phyloP scores from a whole-genome alignment of 2,329 filamentous ascomycete genomes.

The Talaromyces sp. region DNA sequence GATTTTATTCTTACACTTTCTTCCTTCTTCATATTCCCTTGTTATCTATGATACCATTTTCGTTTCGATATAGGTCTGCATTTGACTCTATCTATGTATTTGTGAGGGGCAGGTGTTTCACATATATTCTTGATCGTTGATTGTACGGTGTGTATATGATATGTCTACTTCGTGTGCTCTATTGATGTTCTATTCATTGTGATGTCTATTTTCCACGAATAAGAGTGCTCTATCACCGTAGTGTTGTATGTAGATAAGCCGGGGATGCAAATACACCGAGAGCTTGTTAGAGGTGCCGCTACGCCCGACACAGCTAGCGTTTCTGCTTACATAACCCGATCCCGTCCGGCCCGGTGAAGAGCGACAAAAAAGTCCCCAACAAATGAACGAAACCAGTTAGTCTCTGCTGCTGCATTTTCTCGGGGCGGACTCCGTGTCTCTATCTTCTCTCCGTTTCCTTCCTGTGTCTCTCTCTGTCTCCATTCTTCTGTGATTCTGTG shows the following conservation, averaged over 20 bases:
- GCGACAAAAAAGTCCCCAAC: constrained; percentile 7
- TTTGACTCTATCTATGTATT: constrained; percentile 7
- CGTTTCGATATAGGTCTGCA: constrained; percentile 11
- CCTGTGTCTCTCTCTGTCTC: constrained; percentile 20
- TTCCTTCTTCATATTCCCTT: constrained; percentile 19
- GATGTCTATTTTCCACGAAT: background rate
- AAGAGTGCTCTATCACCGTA: background rate
- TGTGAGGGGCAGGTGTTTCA: background rate
- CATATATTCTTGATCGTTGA: background rate
- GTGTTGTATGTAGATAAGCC: background rate
- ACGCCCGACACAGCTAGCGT: background rate
- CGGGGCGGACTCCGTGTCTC: constrained; percentile 10
- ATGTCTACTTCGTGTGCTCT: background rate
- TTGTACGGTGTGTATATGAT: background rate
- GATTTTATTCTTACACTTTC: constrained; percentile 1
- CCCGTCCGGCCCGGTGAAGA: constrained; percentile 9
- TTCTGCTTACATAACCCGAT: constrained; percentile 4
- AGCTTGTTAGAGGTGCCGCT: background rate
- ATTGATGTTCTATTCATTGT: background rate
- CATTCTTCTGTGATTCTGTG: constrained; percentile 12
- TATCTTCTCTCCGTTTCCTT: background rate
- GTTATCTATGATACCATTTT: constrained; percentile 41
- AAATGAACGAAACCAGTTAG: background rate
- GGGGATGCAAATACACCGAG: background rate
- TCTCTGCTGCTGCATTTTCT: constrained; percentile 2